phyloP scores from a whole-genome alignment of 139 green algal species.

The Chlorella sp. region DNA sequence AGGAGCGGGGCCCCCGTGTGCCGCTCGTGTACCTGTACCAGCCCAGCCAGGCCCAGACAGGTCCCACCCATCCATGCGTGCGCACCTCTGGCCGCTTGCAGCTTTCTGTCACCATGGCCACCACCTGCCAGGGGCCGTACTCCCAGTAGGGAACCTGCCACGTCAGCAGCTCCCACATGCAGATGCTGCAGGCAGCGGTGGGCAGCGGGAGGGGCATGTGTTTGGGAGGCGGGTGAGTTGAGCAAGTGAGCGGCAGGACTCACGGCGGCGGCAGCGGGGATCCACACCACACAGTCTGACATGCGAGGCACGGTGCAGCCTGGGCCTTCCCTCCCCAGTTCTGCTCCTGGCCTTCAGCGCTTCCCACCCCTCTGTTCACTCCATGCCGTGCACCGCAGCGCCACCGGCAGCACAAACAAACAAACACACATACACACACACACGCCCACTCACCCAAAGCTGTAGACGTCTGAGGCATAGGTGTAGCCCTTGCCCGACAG shows the following conservation, averaged over 20 bases:
- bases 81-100: constrained; percentile 32
- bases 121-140: constrained; percentile 57
- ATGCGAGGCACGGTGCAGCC: not conserved
- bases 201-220: not conserved
- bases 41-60: not conserved
- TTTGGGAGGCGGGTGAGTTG: not conserved
- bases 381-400: not conserved
- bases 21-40: too few species aligned
- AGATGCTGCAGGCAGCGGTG: constrained; percentile 3
- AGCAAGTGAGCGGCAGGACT: not conserved
- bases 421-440: constrained; percentile 7
- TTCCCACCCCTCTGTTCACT: not conserved
- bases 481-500: constrained; percentile 58
- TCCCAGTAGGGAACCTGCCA: constrained; percentile 81
- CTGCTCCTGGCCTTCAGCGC: not conserved
- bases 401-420: not conserved
- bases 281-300: not conserved
- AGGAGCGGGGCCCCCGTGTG: too few species aligned
- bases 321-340: not conserved
- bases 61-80: not conserved
- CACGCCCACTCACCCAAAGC: constrained; percentile 45
- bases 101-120: constrained; percentile 31
- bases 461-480: constrained; percentile 61
- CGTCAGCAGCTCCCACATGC: constrained; percentile 78
- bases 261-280: not conserved